These are phyloP conservation scores for Mollisia scopiformis DNA, from an alignment of 2,329 filamentous ascomycete genomes.

Conservation along the genomic window DNA sequence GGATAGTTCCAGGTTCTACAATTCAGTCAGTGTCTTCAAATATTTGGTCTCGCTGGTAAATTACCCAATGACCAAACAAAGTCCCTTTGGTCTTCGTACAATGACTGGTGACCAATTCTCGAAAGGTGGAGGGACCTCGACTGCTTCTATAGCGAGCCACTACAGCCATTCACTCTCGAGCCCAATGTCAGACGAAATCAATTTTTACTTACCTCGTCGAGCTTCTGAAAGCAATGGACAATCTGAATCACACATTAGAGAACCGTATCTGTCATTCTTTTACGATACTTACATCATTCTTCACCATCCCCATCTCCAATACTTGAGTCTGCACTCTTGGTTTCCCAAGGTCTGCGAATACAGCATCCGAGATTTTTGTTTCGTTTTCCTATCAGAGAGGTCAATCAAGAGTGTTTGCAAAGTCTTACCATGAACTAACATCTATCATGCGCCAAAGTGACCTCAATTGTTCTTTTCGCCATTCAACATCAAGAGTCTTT, in stretches of 20 bases:
- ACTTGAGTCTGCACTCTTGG: background rate
- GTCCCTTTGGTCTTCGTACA: background rate
- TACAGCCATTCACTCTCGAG: too few species aligned
- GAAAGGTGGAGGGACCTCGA: background rate
- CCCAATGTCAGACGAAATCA: too few species aligned
- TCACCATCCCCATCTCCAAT: background rate
- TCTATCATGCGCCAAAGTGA: background rate
- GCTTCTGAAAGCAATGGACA: background rate
- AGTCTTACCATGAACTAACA: background rate
- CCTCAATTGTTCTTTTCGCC: background rate
- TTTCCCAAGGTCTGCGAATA: background rate
- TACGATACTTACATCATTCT: background rate
- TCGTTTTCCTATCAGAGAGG: background rate
- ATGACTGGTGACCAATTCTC: background rate
- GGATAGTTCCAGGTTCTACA: slow-evolving; percentile 8
- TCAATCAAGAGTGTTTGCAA: background rate
- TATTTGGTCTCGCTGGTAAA: too few species aligned
- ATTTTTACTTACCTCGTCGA: background rate
- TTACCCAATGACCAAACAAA: slow-evolving; percentile 3
- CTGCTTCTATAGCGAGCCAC: background rate
- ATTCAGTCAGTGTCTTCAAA: background rate
- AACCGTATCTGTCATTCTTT: background rate
- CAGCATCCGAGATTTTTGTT: background rate
- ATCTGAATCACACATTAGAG: background rate
- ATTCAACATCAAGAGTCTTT: background rate